Percentiles rank a stretch among this genome's conserved stretches.
Evolutionary conservation across 2,329 filamentous ascomycete genomes (phyloP).

Genomic region (Diaporthe destruens): DNA sequence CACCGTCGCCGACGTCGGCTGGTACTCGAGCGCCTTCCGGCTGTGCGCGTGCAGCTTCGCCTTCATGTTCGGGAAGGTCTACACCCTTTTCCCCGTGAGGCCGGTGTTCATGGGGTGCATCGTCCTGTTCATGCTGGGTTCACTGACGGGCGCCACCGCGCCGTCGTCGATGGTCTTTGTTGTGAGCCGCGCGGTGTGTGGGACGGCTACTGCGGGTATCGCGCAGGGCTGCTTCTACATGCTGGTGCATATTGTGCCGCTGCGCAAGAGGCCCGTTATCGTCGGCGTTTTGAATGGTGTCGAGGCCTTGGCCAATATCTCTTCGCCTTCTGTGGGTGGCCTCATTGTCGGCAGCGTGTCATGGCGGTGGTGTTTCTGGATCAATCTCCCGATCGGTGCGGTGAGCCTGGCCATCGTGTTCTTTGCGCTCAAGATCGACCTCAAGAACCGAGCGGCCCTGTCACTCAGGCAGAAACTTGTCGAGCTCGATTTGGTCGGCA

Average conservation of each 20-base stretch:
- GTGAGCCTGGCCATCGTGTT: slow-evolving; percentile 31
- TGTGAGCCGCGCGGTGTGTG: slow-evolving; percentile 37
- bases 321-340: slow-evolving; percentile 38
- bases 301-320: slow-evolving; percentile 32
- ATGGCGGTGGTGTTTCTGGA: slow-evolving; percentile 43
- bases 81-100: slow-evolving; percentile 32
- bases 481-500: slow-evolving; percentile 55
- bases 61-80: slow-evolving; percentile 40
- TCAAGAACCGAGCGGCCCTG: slow-evolving; percentile 6
- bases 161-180: slow-evolving; percentile 35
- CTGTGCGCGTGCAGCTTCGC: slow-evolving; percentile 40
- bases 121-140: slow-evolving; percentile 38
- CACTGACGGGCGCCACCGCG: slow-evolving; percentile 35
- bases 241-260: slow-evolving; percentile 36
- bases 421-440: slow-evolving; percentile 30
- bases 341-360: slow-evolving; percentile 33
- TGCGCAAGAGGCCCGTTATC: slow-evolving; percentile 35
- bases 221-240: slow-evolving; percentile 39
- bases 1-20: slow-evolving; percentile 40
- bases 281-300: slow-evolving; percentile 7
- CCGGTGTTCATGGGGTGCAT: slow-evolving; percentile 33
- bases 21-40: slow-evolving; percentile 39
- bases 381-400: slow-evolving; percentile 36
- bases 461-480: slow-evolving; percentile 49
- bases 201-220: slow-evolving; percentile 16